phyloP scores from a whole-genome alignment of 2,329 filamentous ascomycete genomes.

The Ascochyta pisi region DNA sequence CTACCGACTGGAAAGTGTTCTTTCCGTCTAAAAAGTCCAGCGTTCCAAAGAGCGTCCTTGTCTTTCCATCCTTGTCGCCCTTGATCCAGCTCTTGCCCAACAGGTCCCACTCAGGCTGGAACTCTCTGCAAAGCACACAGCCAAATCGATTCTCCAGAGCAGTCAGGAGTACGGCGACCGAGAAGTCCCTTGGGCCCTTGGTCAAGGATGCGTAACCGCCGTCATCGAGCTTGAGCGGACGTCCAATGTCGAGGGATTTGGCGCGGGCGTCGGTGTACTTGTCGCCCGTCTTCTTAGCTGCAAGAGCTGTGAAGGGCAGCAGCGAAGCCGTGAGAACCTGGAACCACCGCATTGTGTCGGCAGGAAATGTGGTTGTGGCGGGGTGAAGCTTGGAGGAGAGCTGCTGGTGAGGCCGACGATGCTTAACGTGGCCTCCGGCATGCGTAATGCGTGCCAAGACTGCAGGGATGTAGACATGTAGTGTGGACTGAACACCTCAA shows the following conservation, averaged over 20 bases:
- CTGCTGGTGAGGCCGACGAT: conserved; percentile 19
- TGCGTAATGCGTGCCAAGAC: conserved; percentile 41
- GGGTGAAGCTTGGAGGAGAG: conserved; percentile 20
- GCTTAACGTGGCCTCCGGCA: conserved; percentile 44
- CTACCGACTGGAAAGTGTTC: conserved; percentile 83
- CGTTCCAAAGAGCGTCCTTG: conserved; percentile 78
- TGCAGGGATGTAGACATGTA: conserved; percentile 21
- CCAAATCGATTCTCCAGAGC: conserved; percentile 83
- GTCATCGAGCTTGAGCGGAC: conserved; percentile 80
- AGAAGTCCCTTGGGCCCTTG: conserved; percentile 80
- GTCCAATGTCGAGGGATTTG: conserved; percentile 67
- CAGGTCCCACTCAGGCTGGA: conserved; percentile 93
- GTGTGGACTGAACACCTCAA: not conserved
- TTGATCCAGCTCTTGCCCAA: conserved; percentile 85
- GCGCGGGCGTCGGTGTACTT: conserved; percentile 75
- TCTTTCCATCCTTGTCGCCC: conserved; percentile 77
- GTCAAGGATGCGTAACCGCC: conserved; percentile 77
- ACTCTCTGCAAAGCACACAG: conserved; percentile 85
- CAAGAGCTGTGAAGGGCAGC: conserved; percentile 66
- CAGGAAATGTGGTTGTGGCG: conserved; percentile 22
- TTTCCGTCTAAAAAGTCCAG: conserved; percentile 89
- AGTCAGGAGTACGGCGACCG: conserved; percentile 81
- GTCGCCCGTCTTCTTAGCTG: conserved; percentile 68
- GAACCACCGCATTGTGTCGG: conserved; percentile 69
- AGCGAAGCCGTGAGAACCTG: conserved; percentile 68